phyloP scores from a whole-genome alignment of 352 stramenopile genomes.

The Pythium vanterpoolii region DNA sequence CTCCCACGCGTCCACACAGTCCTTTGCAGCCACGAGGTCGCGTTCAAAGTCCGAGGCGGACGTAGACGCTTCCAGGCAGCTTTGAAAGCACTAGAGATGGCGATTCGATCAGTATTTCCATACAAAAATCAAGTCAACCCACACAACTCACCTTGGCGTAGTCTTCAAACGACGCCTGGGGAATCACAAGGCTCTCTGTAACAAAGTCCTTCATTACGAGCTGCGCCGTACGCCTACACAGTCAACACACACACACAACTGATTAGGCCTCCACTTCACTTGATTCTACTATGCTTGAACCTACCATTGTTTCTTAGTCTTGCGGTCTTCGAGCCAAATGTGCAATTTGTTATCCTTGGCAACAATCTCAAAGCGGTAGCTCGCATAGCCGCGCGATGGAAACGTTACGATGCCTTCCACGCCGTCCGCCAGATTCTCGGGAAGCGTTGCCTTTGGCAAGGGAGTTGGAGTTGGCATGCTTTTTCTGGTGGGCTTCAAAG shows the following conservation, averaged over 20 bases:
- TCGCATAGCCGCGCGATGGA: neutral
- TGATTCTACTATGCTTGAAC: too few relatives aligned
- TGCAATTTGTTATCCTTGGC: neutral
- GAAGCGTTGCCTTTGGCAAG: neutral
- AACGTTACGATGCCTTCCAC: slow-evolving; percentile 2
- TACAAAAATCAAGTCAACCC: too few relatives aligned
- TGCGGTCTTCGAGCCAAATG: slow-evolving; percentile 13
- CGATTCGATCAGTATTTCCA: too few relatives aligned
- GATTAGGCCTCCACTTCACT: too few relatives aligned
- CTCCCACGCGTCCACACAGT: neutral
- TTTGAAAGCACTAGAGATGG: neutral
- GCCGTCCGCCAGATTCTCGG: neutral
- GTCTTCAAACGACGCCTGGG: slow-evolving; percentile 8
- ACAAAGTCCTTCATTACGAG: neutral
- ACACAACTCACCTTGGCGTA: slow-evolving; percentile 11
- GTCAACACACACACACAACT: neutral
- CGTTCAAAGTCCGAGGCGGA: neutral
- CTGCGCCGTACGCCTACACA: neutral
- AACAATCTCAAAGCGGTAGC: slow-evolving; percentile 4
- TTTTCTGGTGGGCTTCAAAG: too few relatives aligned
- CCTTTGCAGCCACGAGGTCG: neutral
- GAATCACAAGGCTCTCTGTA: neutral
- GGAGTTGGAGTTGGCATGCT: too few relatives aligned
- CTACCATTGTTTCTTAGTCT: slow-evolving; percentile 13
- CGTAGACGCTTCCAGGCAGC: neutral